Base-by-base conservation (phyloP, 257 asterid species). In the Mentha longifolia region DNA sequence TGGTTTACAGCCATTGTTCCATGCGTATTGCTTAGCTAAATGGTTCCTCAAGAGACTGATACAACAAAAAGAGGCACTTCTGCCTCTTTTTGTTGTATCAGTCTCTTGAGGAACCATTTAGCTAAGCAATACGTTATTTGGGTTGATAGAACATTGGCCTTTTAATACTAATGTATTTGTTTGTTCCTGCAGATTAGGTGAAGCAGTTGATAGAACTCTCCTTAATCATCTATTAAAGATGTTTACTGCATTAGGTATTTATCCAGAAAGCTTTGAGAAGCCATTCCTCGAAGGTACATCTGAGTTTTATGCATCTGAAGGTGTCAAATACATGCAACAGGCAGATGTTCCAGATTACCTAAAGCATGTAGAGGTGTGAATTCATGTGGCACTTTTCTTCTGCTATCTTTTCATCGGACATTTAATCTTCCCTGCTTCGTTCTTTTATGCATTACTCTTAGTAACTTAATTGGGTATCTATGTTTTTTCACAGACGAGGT, bases 211-310 rank as follows among this genome's bases (percentile, higher is more conserved):
- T 76, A 88, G 98, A 74, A 89, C 99, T 76, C 98, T 89, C 65
- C 95, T 95, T 61, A 89, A 88, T 83, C 99, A 95, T 92, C 93
- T 95, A 67, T 71, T 95, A 89, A 95, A 92, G 99, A 89, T 92
- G 99, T 88, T 95, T 83, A 87, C 97, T 74, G 95, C 97, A 61
- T 79, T 95, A 80, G 99, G 99, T 60, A 95, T 92, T 77, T 95
- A 95, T 76, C 71, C 83, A n/a, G 97, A 92, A 77, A 89, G 95
- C 84, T 95, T 95, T 73, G 99, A 95, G 87, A 92, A 92, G 84
- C 95, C 95, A 68, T 95, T 95, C 84, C 96, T 95, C 62, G 94
- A 92, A 81, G 79, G 88, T 41, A 95, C 99, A 39, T 88, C 98
- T 13, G 97, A 88, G 79, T 95, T 92, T 84, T 95, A 92, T 84